Evolutionary conservation across 768 basidiomycete genomes (phyloP).

Genomic region (Dentipellis sp.): DNA sequence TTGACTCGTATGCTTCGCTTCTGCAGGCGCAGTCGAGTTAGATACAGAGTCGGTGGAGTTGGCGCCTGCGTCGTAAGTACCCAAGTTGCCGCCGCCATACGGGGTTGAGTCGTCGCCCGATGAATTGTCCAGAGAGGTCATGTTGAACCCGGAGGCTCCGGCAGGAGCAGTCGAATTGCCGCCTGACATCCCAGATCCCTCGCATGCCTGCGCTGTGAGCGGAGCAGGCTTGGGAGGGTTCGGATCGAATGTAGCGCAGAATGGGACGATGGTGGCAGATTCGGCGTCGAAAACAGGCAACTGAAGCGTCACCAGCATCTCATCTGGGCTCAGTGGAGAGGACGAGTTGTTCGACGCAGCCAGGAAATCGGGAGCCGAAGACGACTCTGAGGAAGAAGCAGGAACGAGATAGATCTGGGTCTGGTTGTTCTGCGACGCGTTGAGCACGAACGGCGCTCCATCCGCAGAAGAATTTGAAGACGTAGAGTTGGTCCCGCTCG

Average conservation of each 20-base stretch:
- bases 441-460: slow-evolving; percentile 18
- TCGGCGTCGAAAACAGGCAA: slow-evolving; percentile 32
- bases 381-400: neutral
- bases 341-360: slow-evolving; percentile 1
- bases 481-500: neutral
- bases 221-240: slow-evolving; percentile 37
- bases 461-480: neutral
- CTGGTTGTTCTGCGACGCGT: slow-evolving; percentile 20
- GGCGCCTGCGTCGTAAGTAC: neutral
- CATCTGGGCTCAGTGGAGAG: slow-evolving; percentile 7
- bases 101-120: too few species aligned
- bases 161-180: neutral
- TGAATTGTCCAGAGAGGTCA: neutral
- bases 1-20: slow-evolving; percentile 36
- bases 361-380: neutral
- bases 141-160: neutral
- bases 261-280: slow-evolving; percentile 27
- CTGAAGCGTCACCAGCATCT: slow-evolving; percentile 33
- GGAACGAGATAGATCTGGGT: slow-evolving; percentile 22
- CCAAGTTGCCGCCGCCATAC: neutral
- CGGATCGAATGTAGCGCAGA: slow-evolving; percentile 57
- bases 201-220: slow-evolving; percentile 41
- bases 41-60: neutral
- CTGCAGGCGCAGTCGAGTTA: neutral
- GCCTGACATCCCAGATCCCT: neutral